phyloP scores from a whole-genome alignment of 2,329 filamentous ascomycete species.

The Alternaria sp. region DNA sequence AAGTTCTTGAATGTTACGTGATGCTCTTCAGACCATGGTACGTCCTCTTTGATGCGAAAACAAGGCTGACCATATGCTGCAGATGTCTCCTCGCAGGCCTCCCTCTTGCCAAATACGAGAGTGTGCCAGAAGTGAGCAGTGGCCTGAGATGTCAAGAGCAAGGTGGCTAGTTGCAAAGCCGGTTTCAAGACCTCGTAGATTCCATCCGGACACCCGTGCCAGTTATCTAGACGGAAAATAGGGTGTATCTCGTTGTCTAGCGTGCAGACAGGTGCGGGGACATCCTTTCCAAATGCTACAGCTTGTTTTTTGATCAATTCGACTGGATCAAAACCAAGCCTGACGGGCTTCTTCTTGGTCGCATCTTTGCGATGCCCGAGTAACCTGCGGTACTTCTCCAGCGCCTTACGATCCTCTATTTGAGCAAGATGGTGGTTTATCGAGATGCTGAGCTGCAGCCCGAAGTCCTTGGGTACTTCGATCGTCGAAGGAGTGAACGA shows the following conservation, averaged over 20 bases:
- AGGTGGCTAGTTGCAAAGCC: conserved; percentile 42
- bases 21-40: conserved; percentile 42
- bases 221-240: conserved; percentile 48
- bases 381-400: conserved; percentile 47
- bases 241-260: conserved; percentile 47
- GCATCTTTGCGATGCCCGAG: conserved; percentile 45
- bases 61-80: conserved; percentile 42
- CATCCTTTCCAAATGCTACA: conserved; percentile 37
- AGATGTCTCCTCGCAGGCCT: conserved; percentile 37
- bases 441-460: conserved; percentile 46
- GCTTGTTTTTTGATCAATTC: conserved; percentile 50
- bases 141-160: conserved; percentile 44
- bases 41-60: conserved; percentile 45
- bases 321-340: conserved; percentile 48
- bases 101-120: conserved; percentile 45
- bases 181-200: conserved; percentile 50
- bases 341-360: conserved; percentile 39
- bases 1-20: conserved; percentile 39
- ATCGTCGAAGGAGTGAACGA: conserved; percentile 49
- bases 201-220: conserved; percentile 47
- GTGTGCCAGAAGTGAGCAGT: conserved; percentile 50
- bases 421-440: conserved; percentile 50
- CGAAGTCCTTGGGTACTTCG: conserved; percentile 48
- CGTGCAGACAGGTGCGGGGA: conserved; percentile 29
- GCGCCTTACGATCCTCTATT: conserved; percentile 45